Base-by-base conservation (phyloP, 371 early-diverging fungal genomes). In the Rhizopus delemar region DNA sequence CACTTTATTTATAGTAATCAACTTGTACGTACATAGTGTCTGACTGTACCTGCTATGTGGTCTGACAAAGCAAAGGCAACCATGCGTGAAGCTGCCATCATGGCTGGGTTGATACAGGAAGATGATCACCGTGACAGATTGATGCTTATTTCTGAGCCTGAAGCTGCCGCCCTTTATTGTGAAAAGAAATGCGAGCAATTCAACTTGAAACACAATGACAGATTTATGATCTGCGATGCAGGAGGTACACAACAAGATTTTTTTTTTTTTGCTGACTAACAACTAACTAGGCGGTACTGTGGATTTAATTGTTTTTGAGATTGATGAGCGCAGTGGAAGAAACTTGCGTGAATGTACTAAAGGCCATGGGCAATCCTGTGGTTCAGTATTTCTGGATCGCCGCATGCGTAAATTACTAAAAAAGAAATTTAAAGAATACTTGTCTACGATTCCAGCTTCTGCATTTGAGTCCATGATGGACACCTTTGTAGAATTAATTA, bases 381-480 rank as follows among this genome's bases (percentile, higher is more conserved):
- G 85, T 50, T 78, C 82, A 2, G 82, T 82, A 3, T 85, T 82
- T 49, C 56, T 85, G 48, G 85, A 85, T 66, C 77, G 81, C 45
- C 75, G 81, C 53, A 78, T 85, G 82, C 79, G 85, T 22, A 78
- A 76, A 34, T 69, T 85, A 32, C 46, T 85, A 57, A 81, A 81
- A 34, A 69, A 73, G 58, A 82, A 80, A 59, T 81, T 82, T 62
- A 78, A 73, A 50, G 75, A 77, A 41, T 74, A 80, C 38, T 58
- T 79, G 5, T 75, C 77, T 8, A 76, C 77, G 8, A 81, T 85
- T 34, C 83, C 82, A 0, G 81, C 80, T 8, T 80, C 76, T 57
- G 83, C 83, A 16, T 80, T 82, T 62, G 83, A 80, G 41, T 80
- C 79, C 8, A 73, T 80, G 78, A 80, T 81, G 72, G 81, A 85